These are phyloP conservation scores for Ogataea henricii DNA, from an alignment of 805 yeast genomes.

Conservation along the genomic window DNA sequence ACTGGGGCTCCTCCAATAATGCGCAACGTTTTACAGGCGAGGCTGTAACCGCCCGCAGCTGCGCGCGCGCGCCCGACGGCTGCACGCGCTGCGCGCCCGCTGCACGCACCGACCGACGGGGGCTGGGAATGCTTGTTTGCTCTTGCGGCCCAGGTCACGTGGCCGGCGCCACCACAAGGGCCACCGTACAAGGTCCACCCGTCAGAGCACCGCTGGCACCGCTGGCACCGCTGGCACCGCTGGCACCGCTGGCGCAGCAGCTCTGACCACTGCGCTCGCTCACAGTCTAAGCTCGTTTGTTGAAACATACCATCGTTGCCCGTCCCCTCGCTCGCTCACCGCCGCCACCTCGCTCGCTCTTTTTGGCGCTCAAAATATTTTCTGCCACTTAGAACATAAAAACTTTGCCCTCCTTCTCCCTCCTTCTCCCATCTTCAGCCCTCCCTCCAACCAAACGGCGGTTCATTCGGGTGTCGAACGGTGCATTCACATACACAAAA, in stretches of 20 bases:
- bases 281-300: too few species aligned
- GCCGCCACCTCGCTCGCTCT: background rate
- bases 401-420: background rate
- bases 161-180: too few species aligned
- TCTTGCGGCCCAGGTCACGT: background rate
- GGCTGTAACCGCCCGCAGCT: background rate
- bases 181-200: too few species aligned
- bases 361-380: constrained; percentile 1
- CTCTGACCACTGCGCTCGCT: too few species aligned
- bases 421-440: background rate
- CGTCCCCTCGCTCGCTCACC: background rate
- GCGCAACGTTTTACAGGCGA: too few species aligned
- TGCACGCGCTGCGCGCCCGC: too few species aligned
- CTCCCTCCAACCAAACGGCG: constrained; percentile 1
- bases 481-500: background rate
- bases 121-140: constrained; percentile 2
- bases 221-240: too few species aligned
- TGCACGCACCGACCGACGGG: too few species aligned
- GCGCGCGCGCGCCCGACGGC: too few species aligned
- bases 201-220: too few species aligned
- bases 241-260: too few species aligned
- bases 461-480: constrained; percentile 3
- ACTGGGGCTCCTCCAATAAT: background rate
- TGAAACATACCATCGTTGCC: too few species aligned
- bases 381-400: constrained; percentile 2